A percentile compares a stretch with the other conserved stretches of the same genome.
phyloP scores from a whole-genome alignment of 305 asterid species.

The Andrographis paniculata region DNA sequence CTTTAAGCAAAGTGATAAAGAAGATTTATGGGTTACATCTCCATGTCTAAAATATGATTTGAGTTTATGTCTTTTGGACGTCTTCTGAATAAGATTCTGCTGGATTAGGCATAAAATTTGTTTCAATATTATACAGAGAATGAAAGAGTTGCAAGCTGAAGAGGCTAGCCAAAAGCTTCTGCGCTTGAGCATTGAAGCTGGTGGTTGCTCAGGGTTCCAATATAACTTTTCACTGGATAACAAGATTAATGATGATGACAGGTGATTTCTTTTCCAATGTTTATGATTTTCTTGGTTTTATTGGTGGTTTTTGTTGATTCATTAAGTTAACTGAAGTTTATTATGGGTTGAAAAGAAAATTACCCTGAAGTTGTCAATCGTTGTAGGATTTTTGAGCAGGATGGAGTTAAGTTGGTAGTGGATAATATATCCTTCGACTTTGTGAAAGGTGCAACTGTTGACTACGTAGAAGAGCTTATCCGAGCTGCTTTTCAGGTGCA shows the following conservation, averaged over 20 bases:
- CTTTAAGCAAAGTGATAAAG: too few relatives aligned
- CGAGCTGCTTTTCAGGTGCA: constrained; percentile 96
- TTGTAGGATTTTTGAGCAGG: constrained; percentile 78
- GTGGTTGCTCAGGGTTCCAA: constrained; percentile 98
- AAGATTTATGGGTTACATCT: background rate
- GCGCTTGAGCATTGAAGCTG: constrained; percentile 91
- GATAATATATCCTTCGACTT: constrained; percentile 79
- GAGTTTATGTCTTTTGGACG: background rate
- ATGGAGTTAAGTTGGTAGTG: constrained; percentile 87
- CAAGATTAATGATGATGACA: constrained; percentile 68
- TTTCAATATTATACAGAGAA: constrained; percentile 26
- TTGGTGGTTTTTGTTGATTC: background rate
- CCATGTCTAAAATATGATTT: background rate
- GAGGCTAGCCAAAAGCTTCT: constrained; percentile 61
- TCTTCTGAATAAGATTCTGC: background rate
- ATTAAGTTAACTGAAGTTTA: background rate
- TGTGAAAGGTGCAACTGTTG: constrained; percentile 90
- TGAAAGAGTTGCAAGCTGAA: constrained; percentile 75
- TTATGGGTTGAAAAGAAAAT: background rate
- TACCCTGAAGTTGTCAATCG: background rate
- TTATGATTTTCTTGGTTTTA: background rate
- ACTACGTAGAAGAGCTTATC: constrained; percentile 90
- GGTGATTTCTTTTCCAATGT: constrained; percentile 30
- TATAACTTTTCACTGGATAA: constrained; percentile 83
- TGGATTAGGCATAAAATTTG: constrained; percentile 9